These are phyloP conservation scores for Mallotus repandus DNA, from an alignment of 441 rosid genomes.

Conservation along the genomic window DNA sequence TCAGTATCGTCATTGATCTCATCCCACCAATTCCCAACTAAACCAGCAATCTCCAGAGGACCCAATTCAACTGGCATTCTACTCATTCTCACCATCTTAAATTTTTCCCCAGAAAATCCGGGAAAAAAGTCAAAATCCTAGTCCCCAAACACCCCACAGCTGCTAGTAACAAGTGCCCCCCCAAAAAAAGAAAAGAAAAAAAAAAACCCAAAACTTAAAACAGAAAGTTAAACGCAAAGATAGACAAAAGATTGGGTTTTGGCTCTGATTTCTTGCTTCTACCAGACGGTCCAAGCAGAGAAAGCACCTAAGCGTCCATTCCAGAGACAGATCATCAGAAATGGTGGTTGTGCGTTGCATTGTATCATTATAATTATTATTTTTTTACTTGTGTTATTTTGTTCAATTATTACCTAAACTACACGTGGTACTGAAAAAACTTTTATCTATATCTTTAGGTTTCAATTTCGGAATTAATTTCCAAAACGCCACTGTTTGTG, in stretches of 20 bases:
- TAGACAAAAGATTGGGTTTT: background rate
- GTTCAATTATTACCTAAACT: background rate
- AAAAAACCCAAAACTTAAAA: background rate
- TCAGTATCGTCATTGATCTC: conserved; percentile 56
- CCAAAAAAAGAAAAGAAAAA: background rate
- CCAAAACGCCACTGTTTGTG: background rate
- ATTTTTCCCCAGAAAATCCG: conserved; percentile 21
- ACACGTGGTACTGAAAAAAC: background rate
- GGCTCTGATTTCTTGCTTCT: background rate
- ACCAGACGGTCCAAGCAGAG: conserved; percentile 34
- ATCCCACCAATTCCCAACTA: conserved; percentile 43
- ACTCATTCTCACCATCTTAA: conserved; percentile 19
- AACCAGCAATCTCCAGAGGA: conserved; percentile 21
- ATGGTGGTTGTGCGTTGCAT: conserved; percentile 1
- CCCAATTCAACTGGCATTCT: conserved; percentile 26
- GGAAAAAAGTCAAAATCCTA: conserved; percentile 25
- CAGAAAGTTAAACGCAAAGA: background rate
- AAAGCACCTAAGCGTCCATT: conserved; percentile 37
- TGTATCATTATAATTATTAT: too few relatives aligned
- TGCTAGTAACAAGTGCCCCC: background rate
- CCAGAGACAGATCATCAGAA: conserved; percentile 4
- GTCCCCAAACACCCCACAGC: conserved; percentile 1
- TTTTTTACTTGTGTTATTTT: background rate
- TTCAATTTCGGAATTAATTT: background rate
- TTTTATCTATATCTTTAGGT: background rate